A percentile compares a stretch with the other conserved stretches of the same genome.
These are phyloP conservation scores for Sclerotinia nivalis DNA, from an alignment of 2,329 filamentous ascomycete genomes.

Conservation along the genomic window DNA sequence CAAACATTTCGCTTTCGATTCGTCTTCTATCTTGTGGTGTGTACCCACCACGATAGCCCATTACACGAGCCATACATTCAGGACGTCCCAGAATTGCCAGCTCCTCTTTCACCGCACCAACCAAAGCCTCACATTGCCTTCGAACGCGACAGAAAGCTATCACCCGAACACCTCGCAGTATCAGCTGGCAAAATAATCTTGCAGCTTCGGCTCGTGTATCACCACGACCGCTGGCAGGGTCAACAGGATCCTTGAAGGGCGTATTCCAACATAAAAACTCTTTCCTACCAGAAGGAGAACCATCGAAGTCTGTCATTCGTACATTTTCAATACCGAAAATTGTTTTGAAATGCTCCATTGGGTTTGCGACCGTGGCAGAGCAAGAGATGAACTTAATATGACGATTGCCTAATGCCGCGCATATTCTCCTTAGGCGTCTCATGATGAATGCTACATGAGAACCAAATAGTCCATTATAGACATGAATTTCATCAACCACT, in stretches of 20 bases:
- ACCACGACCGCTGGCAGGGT: conserved; percentile 82
- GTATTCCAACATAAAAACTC: conserved; percentile 99
- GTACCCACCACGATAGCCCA: conserved; percentile 95
- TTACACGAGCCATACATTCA: conserved; percentile 78
- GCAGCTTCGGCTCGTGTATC: conserved; percentile 85
- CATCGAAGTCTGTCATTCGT: conserved; percentile 82
- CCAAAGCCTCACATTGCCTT: conserved; percentile 82
- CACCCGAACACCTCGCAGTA: conserved; percentile 83
- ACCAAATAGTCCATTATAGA: conserved; percentile 93
- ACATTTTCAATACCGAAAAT: conserved; percentile 90
- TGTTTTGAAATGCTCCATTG: conserved; percentile 84
- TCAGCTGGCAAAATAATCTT: conserved; percentile 83
- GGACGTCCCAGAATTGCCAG: conserved; percentile 69
- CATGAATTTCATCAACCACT: conserved; percentile 88
- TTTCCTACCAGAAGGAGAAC: conserved; percentile 87
- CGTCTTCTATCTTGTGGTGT: conserved; percentile 83
- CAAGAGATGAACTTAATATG: conserved; percentile 90
- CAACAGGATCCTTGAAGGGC: conserved; percentile 84
- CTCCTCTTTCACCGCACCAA: conserved; percentile 77
- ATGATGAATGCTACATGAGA: conserved; percentile 95
- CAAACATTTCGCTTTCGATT: conserved; percentile 96
- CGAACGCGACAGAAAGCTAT: conserved; percentile 91
- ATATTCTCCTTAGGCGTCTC: conserved; percentile 82
- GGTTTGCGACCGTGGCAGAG: conserved; percentile 94
- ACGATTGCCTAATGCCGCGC: conserved; percentile 84